Percentiles rank a stretch among this genome's conserved stretches.
These are phyloP conservation scores for Cladorrhinum sp. DNA, from an alignment of 2,329 filamentous ascomycete species.

Conservation along the genomic window DNA sequence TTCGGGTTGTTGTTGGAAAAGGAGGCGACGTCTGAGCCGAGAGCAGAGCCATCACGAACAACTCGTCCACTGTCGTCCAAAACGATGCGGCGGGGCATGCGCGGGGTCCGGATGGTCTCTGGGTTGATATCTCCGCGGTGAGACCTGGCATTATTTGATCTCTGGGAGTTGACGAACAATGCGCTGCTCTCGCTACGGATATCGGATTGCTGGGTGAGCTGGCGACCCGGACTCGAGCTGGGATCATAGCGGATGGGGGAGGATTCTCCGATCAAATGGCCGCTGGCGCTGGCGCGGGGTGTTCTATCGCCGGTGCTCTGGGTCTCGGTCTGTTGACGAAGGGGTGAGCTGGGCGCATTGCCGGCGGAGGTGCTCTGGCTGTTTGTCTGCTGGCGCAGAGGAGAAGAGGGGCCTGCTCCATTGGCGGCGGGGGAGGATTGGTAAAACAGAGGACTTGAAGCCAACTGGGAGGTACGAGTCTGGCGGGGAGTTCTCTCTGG, in stretches of 20 bases:
- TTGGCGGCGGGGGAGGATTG: conserved; percentile 42
- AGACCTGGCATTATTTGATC: conserved; percentile 53
- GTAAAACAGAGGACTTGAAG: conserved; percentile 81
- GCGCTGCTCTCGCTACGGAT: conserved; percentile 80
- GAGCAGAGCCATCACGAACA: conserved; percentile 49
- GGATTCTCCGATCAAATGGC: conserved; percentile 64
- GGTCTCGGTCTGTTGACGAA: conserved; percentile 57
- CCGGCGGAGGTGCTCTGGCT: conserved; percentile 49
- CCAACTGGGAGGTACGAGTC: conserved; percentile 49
- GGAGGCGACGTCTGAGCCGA: conserved; percentile 57
- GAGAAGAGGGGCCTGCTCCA: conserved; percentile 43
- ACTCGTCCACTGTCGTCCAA: conserved; percentile 59
- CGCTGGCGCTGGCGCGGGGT: conserved; percentile 60
- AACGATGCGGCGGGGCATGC: conserved; percentile 52
- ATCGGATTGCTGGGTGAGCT: conserved; percentile 61
- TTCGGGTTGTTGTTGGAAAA: conserved; percentile 68
- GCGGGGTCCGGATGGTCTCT: conserved; percentile 59
- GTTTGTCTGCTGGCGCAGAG: conserved; percentile 55
- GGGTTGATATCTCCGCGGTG: conserved; percentile 86
- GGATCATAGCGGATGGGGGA: conserved; percentile 89
- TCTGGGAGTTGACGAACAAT: conserved; percentile 71
- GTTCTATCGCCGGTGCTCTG: conserved; percentile 64
- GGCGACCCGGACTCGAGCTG: conserved; percentile 78
- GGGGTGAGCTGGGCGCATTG: conserved; percentile 54
- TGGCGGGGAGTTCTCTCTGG: conserved; percentile 43